Evolutionary conservation across 2,329 filamentous ascomycete genomes (phyloP).

Genomic region (Pseudocercospora crystallina): DNA sequence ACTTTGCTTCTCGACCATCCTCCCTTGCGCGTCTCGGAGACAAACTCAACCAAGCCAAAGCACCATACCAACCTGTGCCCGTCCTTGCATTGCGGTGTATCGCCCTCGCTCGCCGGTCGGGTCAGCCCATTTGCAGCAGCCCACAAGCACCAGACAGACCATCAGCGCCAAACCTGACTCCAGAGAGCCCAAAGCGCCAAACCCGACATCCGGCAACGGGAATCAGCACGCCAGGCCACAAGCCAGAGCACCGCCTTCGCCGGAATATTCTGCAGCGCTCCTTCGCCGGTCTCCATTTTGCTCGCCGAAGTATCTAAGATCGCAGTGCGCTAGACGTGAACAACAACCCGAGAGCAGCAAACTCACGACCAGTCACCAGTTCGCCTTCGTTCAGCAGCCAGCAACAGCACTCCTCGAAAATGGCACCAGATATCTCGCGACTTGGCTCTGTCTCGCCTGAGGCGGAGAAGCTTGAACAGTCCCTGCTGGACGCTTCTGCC

Average conservation of each 20-base stretch:
- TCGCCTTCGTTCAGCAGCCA: conserved; percentile 1
- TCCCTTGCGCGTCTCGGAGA: no score
- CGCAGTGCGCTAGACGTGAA: no score
- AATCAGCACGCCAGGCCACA: no score
- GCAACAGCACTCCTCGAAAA: neutral
- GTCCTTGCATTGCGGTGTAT: no score
- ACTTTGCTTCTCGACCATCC: no score
- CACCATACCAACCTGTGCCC: no score
- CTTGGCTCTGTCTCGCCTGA: conserved; percentile 17
- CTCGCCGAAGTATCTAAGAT: no score
- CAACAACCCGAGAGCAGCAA: no score
- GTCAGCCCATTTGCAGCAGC: neutral
- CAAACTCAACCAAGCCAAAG: neutral
- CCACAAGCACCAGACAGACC: conserved; percentile 11
- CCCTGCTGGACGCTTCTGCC: conserved; percentile 28
- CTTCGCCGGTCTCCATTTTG: no score
- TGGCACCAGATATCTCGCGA: conserved; percentile 21
- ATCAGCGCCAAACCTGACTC: conserved; percentile 10
- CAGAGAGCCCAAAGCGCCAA: conserved; percentile 9
- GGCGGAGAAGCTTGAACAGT: conserved; percentile 23
- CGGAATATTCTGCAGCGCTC: no score
- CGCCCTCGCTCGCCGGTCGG: conserved; percentile 1
- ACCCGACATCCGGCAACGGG: conserved; percentile 1
- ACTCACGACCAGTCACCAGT: neutral
- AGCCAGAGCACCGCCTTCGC: conserved; percentile 1